Evolutionary conservation across 164 flowering plant genomes (phyloP).

Genomic region (Pachysandra terminalis): DNA sequence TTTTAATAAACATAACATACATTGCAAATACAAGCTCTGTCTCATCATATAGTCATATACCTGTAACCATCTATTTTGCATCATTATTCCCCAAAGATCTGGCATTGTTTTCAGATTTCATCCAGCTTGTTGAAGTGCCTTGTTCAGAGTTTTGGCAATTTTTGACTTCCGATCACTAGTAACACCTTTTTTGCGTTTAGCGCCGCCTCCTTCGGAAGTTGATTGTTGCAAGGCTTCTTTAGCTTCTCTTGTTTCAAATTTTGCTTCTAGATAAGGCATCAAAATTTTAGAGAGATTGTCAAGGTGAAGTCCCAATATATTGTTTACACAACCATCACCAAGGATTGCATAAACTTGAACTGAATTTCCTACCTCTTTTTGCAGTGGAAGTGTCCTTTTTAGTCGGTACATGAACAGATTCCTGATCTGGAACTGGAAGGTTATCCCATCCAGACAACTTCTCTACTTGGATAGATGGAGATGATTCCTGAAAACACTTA

Average conservation of each 20-base stretch:
- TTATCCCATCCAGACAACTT: constrained; percentile 72
- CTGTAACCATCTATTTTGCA: too few relatives aligned
- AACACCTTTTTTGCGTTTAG: constrained; percentile 55
- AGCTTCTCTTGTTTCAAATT: constrained; percentile 26
- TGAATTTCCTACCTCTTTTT: constrained; percentile 38
- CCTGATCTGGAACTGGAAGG: constrained; percentile 60
- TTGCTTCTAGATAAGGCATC: constrained; percentile 19
- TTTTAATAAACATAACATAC: too few relatives aligned
- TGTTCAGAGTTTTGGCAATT: constrained; percentile 47
- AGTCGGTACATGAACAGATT: constrained; percentile 30
- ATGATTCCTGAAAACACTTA: constrained; percentile 59
- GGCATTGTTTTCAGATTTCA: constrained; percentile 13
- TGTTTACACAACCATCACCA: neutral
- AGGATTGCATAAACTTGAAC: neutral
- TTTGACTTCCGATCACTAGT: constrained; percentile 45
- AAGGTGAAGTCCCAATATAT: neutral
- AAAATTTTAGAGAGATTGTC: neutral
- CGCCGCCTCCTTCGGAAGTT: constrained; percentile 42
- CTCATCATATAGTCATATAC: too few relatives aligned
- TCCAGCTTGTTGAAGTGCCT: constrained; percentile 23
- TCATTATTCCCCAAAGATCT: constrained; percentile 18
- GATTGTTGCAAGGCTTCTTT: constrained; percentile 25
- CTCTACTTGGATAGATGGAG: constrained; percentile 50
- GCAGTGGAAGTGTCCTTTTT: constrained; percentile 33
- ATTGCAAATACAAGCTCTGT: too few relatives aligned